Base-by-base conservation (phyloP, 129 eudicot species). In the Ambrosia trifida region DNA sequence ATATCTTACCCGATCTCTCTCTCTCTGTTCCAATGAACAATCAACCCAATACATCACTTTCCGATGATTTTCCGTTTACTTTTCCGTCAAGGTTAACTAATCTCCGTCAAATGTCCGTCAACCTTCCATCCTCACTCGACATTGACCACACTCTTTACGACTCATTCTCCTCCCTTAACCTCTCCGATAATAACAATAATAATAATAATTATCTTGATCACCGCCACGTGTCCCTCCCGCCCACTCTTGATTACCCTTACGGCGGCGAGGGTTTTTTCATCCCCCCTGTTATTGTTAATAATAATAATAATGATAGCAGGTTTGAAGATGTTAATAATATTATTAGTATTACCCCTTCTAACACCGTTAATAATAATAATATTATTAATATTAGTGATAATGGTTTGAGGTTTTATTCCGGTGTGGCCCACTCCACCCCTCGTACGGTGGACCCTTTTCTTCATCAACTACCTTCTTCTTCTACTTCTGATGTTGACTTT, bases 381-480 rank as follows among this genome's bases (percentile, higher is more conserved):
- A 24, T 24, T 24, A 24, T 0, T 24, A 24, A 24, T 24, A 24
- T 24, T 24, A 24, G 1, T 24, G 28, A 24, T 24, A 24, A 24
- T 24, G 28, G 28, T 24, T 24, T 24, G 10, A 41, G 72, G 75
- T 17, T 44, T 77, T 76, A 68, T 72, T 69, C 63, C 32, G 85
- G 82, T 68, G 75, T 80, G 77, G 72, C 63, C 7, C 72, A n/a
- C 20, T 30, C 32, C 14, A 63, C 52, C 63, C 47, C 65, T 19
- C 35, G 54, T 69, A 61, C 68, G 54, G 72, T 83, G 82, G 85
- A 76, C 83, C 83, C 73, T 31, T 70, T 32, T 73, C 66, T 19
- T 70, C 76, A 19, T 41, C 62, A 59, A 13, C 31, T 41, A 13
- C 12, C 64, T 10, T 28, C 52, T 72, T 61, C 74, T 69, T 63